Conservation (phyloP, 1,284 basidiomycete genomes). For the Irpex lacteus region DNA sequence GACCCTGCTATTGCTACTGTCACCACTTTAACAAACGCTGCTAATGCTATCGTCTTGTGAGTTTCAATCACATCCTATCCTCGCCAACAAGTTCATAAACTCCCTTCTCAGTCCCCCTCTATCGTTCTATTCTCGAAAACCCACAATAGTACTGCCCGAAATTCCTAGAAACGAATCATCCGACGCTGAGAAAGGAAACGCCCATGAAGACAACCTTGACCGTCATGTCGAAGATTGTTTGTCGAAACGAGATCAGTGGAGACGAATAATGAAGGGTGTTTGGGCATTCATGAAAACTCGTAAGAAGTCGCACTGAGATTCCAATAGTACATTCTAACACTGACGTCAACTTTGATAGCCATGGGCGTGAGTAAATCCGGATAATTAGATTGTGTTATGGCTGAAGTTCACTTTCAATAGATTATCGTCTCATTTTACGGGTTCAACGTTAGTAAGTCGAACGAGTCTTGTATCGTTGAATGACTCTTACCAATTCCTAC, state of each 20-base stretch:
- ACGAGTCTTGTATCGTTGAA: too few species aligned
- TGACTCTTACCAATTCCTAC: too few species aligned
- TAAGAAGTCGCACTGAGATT: conserved; percentile 30
- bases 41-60: conserved; percentile 72
- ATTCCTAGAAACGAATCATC: conserved; percentile 15
- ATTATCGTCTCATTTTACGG: conserved; percentile 77
- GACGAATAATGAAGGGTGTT: conserved; percentile 64
- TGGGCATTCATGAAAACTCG: conserved; percentile 87
- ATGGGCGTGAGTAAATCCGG: conserved; percentile 46
- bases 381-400: conserved; percentile 1
- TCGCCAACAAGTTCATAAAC: conserved; percentile 5
- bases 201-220: conserved; percentile 63
- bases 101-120: conserved; percentile 53
- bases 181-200: conserved; percentile 33
- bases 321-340: neutral
- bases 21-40: conserved; percentile 72
- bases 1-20: conserved; percentile 74
- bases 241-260: conserved; percentile 59
- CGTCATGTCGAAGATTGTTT: conserved; percentile 80
- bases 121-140: conserved; percentile 65
- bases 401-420: conserved; percentile 35
- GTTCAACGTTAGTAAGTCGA: conserved; percentile 60
- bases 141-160: conserved; percentile 56
- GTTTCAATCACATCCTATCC: conserved; percentile 11
- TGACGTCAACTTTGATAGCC: conserved; percentile 32